Evolutionary conservation across 305 asterid species (phyloP).

Genomic region (Fraxinus ornus): DNA sequence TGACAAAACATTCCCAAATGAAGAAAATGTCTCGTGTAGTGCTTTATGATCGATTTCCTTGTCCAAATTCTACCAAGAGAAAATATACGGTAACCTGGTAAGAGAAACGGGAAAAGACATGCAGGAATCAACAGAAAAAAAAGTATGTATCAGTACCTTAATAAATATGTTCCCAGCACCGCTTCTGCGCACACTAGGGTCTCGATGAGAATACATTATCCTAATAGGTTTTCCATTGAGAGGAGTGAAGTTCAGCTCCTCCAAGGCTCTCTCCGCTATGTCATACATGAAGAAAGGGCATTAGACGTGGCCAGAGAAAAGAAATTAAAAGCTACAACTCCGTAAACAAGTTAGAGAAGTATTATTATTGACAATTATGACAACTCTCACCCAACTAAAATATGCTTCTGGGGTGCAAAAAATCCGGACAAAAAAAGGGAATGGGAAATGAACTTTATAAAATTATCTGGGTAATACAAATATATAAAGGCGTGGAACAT

Average conservation of each 20-base stretch:
- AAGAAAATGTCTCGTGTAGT: constrained; percentile 80
- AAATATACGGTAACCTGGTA: neutral
- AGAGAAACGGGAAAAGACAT: neutral
- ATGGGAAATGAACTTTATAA: neutral
- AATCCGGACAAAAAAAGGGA: neutral
- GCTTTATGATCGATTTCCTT: constrained; percentile 93
- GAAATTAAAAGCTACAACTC: neutral
- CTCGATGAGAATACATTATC: constrained; percentile 67
- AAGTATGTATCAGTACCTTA: constrained; percentile 46
- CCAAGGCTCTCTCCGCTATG: constrained; percentile 66
- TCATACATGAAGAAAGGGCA: neutral
- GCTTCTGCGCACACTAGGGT: constrained; percentile 65
- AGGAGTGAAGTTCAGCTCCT: constrained; percentile 67
- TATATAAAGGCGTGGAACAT: neutral
- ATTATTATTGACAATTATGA: neutral
- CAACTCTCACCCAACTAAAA: neutral
- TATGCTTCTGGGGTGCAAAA: neutral
- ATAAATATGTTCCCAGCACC: constrained; percentile 85
- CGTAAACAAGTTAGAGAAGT: neutral
- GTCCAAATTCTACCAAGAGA: constrained; percentile 72
- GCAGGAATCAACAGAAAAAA: neutral
- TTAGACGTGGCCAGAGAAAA: neutral
- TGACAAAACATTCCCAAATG: constrained; percentile 74
- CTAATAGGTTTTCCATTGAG: constrained; percentile 72
- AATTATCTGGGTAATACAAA: neutral